Evolutionary conservation across 257 asterid genomes (phyloP).

Genomic region (Fraxinus pennsylvanica): DNA sequence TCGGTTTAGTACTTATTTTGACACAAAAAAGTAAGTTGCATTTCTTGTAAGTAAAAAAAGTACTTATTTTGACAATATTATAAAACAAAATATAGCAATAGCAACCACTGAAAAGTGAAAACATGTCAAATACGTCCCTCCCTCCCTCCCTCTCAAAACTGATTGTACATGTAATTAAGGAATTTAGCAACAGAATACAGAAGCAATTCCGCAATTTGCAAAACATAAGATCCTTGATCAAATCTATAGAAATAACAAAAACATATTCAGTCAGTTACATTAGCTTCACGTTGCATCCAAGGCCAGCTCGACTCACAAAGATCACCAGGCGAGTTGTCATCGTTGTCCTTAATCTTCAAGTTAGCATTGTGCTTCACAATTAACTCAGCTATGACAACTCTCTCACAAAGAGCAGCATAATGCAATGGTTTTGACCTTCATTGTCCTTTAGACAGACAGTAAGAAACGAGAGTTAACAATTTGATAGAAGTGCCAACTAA

Average conservation of each 20-base stretch:
- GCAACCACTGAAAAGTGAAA: background rate
- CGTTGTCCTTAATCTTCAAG: slow-evolving; percentile 59
- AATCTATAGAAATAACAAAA: background rate
- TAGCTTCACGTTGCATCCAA: slow-evolving; percentile 51
- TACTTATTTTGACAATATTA: background rate
- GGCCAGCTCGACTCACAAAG: slow-evolving; percentile 73
- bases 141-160: too few relatives aligned
- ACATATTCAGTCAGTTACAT: slow-evolving; percentile 21
- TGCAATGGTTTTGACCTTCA: slow-evolving; percentile 91
- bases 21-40: too few relatives aligned
- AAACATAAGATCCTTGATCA: background rate
- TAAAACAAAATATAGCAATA: background rate
- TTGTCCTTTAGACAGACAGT: slow-evolving; percentile 53
- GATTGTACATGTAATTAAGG: background rate
- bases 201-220: background rate
- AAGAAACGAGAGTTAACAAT: background rate
- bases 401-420: slow-evolving; percentile 91
- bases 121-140: too few relatives aligned
- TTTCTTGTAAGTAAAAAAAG: too few relatives aligned
- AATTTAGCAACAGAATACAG: background rate
- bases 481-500: background rate
- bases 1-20: background rate
- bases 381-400: slow-evolving; percentile 67
- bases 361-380: slow-evolving; percentile 80
- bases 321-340: slow-evolving; percentile 72